Conservation (phyloP, 1,284 basidiomycete genomes). For the Ustilago loliicola region DNA sequence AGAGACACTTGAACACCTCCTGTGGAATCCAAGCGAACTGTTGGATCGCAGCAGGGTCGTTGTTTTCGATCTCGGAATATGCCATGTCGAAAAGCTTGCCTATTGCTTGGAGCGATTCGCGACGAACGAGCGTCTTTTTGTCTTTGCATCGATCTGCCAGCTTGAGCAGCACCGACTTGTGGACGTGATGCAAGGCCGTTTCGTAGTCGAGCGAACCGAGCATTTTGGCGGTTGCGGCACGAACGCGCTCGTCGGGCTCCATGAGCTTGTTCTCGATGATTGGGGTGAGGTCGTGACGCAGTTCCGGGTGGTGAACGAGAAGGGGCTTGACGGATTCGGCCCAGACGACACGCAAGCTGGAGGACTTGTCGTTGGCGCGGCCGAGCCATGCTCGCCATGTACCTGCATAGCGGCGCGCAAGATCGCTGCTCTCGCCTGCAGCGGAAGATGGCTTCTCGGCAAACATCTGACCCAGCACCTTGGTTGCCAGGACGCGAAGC, state of each 20-base stretch:
- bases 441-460: slow-evolving; percentile 70
- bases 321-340: slow-evolving; percentile 77
- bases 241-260: slow-evolving; percentile 92
- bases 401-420: slow-evolving; percentile 82
- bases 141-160: slow-evolving; percentile 84
- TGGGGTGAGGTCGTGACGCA: slow-evolving; percentile 73
- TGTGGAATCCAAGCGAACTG: slow-evolving; percentile 97
- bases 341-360: slow-evolving; percentile 81
- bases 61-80: slow-evolving; percentile 90
- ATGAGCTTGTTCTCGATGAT: slow-evolving; percentile 56
- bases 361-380: slow-evolving; percentile 82
- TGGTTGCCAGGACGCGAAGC: slow-evolving; percentile 83
- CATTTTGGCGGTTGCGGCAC: slow-evolving; percentile 84
- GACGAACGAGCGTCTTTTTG: slow-evolving; percentile 87
- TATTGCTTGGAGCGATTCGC: slow-evolving; percentile 82
- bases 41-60: slow-evolving; percentile 79
- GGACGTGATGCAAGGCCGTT: slow-evolving; percentile 85
- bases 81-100: slow-evolving; percentile 86
- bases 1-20: slow-evolving; percentile 75
- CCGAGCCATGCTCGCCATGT: slow-evolving; percentile 90
- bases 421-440: slow-evolving; percentile 71
- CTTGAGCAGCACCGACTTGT: slow-evolving; percentile 76
- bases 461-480: slow-evolving; percentile 90
- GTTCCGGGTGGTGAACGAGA: slow-evolving; percentile 77
- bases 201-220: slow-evolving; percentile 91